These are phyloP conservation scores for Globisporangium cylindrosporum DNA, from an alignment of 352 stramenopile genomes.

Conservation along the genomic window DNA sequence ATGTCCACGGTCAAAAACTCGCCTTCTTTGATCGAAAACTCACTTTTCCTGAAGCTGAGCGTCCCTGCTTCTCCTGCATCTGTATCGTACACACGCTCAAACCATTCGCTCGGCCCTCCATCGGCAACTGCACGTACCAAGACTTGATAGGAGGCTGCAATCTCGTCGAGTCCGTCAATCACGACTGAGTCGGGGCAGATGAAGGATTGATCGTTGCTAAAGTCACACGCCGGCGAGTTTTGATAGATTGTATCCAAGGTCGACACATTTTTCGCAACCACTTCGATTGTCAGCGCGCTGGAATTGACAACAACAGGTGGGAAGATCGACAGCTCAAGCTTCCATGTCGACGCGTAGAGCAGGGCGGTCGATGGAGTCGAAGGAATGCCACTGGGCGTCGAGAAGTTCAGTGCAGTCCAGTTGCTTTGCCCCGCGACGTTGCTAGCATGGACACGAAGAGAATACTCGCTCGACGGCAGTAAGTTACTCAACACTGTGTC, in stretches of 20 bases:
- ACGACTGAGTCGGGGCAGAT: slow-evolving; percentile 24
- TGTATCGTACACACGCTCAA: slow-evolving; percentile 18
- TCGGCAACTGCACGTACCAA: slow-evolving; percentile 27
- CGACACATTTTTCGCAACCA: slow-evolving; percentile 9
- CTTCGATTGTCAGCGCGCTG: slow-evolving; percentile 16
- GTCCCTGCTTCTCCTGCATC: slow-evolving; percentile 21
- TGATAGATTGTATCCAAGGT: slow-evolving; percentile 7
- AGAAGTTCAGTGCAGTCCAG: slow-evolving; percentile 28
- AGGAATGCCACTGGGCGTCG: slow-evolving; percentile 27
- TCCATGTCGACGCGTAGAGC: slow-evolving; percentile 21
- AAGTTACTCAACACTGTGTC: slow-evolving; percentile 19
- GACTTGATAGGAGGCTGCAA: slow-evolving; percentile 20
- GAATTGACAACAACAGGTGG: slow-evolving; percentile 18
- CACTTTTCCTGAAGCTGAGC: slow-evolving; percentile 18
- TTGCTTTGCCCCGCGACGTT: slow-evolving; percentile 21
- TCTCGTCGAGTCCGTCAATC: slow-evolving; percentile 11
- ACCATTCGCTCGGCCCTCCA: slow-evolving; percentile 30
- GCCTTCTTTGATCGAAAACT: slow-evolving; percentile 20
- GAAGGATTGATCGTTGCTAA: slow-evolving; percentile 2
- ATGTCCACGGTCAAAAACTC: slow-evolving; percentile 20
- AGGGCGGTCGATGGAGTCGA: slow-evolving; percentile 22
- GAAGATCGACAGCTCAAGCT: slow-evolving; percentile 25
- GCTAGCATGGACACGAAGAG: slow-evolving; percentile 19
- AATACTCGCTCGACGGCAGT: slow-evolving; percentile 23
- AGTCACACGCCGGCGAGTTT: slow-evolving; percentile 7